Evolutionary conservation across 495 filamentous ascomycete genomes (phyloP), one percentile per base, ranked within the genome.

Genomic region (Annulohypoxylon stygium): DNA sequence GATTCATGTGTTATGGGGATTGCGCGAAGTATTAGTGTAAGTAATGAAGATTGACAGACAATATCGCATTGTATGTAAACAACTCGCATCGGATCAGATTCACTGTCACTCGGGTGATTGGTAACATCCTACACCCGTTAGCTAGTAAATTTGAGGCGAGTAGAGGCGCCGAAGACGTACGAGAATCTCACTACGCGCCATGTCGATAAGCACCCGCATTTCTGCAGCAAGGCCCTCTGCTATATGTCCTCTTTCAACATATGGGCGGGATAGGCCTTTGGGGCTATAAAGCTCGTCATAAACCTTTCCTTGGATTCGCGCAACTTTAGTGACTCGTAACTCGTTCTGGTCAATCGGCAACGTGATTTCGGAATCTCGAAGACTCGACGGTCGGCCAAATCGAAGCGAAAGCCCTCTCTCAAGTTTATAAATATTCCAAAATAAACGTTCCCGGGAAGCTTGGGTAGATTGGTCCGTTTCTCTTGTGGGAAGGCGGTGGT

Each of bases 271-370:
- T 61, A 61, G 25, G 7, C 41, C 59, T 18, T 12, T 26, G 3
- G 59, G 59, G 20, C 59, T 61, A 11, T 61, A 61, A 33, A 61
- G 59, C 30, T 61, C 23, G n/a, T 61, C 59, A n/a, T 61, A 61
- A 5, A 48, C 59, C 26, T 48, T 61, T 12, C 59, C 59, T n/a
- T 61, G 59, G 4, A 61, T 48, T 48, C 59, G 41, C 43, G 59
- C 59, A 9, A 61, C 20, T 20, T 26, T 47, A n/a, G 59, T 61
- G 2, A 2, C 1, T n/a, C 59, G 39, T 34, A 25, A 41, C 25
- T 61, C 59, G 14, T 61, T 47, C 30, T 41, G 41, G 10, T 61
- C 20, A 34, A 18, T 11, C 9, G 39, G 39, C 25, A 61, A 36
- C 12, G 59, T 61, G n/a, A 61, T 61, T 26, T 61, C 59, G 14